phyloP scores from a whole-genome alignment of 2,329 filamentous ascomycete species.

The Cladosporium sp. region DNA sequence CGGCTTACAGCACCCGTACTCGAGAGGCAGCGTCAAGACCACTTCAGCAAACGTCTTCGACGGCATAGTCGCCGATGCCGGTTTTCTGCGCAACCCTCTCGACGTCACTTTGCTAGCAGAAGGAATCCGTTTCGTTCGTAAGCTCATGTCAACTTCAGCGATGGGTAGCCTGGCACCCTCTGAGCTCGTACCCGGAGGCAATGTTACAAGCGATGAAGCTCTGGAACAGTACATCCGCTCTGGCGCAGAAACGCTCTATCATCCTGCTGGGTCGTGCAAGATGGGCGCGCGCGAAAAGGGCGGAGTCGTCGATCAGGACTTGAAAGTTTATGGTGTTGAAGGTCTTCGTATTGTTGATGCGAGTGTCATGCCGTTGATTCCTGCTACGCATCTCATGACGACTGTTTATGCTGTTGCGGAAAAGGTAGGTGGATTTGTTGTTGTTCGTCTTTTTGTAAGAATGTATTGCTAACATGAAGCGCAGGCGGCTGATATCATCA shows the following conservation, averaged over 20 bases:
- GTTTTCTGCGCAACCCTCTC: conserved; percentile 36
- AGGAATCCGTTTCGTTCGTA: not conserved
- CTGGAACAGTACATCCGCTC: conserved; percentile 1
- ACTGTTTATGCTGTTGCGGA: conserved; percentile 30
- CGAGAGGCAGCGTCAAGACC: conserved; percentile 25
- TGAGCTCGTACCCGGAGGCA: conserved; percentile 2
- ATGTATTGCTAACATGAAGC: not conserved
- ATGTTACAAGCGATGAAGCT: not conserved
- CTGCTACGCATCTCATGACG: conserved; percentile 25
- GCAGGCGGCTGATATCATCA: conserved; percentile 2
- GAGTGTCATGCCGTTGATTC: conserved; percentile 27
- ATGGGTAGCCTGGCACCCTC: not conserved
- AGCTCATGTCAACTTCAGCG: not conserved
- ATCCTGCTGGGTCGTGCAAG: conserved; percentile 14
- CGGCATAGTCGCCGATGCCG: conserved; percentile 20
- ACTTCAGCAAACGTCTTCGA: conserved; percentile 14
- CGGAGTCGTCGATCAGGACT: conserved; percentile 31
- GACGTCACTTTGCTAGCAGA: conserved; percentile 37
- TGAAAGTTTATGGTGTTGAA: conserved; percentile 34
- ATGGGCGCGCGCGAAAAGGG: conserved; percentile 13
- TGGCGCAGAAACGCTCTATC: not conserved
- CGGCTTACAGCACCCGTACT: conserved; percentile 29
- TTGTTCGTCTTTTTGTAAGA: no score
- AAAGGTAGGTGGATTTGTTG: conserved; percentile 16
- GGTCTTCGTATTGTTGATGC: conserved; percentile 35